Percentiles rank a stretch among this genome's conserved stretches.
Evolutionary conservation across 768 basidiomycete genomes (phyloP).

Genomic region (Mycena kentingensis): DNA sequence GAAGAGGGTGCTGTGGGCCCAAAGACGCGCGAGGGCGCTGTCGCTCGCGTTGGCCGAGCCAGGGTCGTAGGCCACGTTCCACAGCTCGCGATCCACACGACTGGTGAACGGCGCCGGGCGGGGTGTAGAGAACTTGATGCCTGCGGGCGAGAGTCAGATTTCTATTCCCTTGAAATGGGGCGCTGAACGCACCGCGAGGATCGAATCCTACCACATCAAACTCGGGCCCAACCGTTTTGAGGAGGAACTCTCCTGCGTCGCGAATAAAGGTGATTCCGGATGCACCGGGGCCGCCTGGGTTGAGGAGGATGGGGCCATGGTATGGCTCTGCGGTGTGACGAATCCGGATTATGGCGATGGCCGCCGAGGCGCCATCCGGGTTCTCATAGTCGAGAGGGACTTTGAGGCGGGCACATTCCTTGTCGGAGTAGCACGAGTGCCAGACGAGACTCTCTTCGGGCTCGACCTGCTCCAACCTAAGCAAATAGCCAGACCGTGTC

Average conservation of each 20-base stretch:
- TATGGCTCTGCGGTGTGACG: background rate
- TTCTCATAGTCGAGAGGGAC: constrained; percentile 7
- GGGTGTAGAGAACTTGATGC: constrained; percentile 7
- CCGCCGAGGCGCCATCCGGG: background rate
- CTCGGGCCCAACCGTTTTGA: background rate
- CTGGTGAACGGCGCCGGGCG: constrained; percentile 12
- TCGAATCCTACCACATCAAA: constrained; percentile 14
- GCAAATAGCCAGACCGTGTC: too few relatives aligned
- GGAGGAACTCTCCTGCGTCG: background rate
- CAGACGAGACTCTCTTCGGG: too few relatives aligned
- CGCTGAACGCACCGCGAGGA: constrained; percentile 8
- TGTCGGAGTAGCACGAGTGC: too few relatives aligned
- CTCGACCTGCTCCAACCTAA: too few relatives aligned
- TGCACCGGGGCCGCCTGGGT: constrained; percentile 12
- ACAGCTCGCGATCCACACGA: constrained; percentile 12
- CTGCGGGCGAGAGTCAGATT: constrained; percentile 1
- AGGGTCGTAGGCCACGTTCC: constrained; percentile 1
- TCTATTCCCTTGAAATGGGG: background rate
- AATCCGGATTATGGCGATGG: constrained; percentile 6
- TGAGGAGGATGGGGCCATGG: constrained; percentile 13
- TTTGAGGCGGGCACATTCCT: too few relatives aligned
- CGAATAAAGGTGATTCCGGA: constrained; percentile 2
- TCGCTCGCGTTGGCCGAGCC: constrained; percentile 27
- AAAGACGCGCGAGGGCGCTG: constrained; percentile 29
- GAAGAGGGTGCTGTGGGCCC: constrained; percentile 35